A percentile compares a stretch with the other conserved stretches of the same genome.
Evolutionary conservation across 345 rosid species (phyloP).

Genomic region (Sonneratia caseolaris): DNA sequence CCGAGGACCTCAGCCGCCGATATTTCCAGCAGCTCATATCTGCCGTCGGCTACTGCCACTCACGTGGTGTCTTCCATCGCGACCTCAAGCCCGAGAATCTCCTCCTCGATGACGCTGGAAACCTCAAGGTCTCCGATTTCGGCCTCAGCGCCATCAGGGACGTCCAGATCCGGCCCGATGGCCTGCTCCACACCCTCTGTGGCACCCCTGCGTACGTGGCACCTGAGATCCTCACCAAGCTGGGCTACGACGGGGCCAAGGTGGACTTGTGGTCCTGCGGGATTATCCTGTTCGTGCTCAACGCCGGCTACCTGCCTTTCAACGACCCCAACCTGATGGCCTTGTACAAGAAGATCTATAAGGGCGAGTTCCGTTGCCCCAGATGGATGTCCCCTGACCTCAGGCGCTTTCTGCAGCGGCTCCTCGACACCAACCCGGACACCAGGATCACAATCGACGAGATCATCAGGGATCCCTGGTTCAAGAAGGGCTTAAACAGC

Average conservation of each 20-base stretch:
- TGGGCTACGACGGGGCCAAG: slow-evolving; percentile 85
- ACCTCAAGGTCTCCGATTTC: slow-evolving; percentile 73
- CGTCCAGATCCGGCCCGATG: slow-evolving; percentile 65
- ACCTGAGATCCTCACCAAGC: slow-evolving; percentile 72
- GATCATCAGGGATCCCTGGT: slow-evolving; percentile 77
- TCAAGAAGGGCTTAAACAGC: slow-evolving; percentile 37
- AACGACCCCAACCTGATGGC: slow-evolving; percentile 79
- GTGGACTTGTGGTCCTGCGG: slow-evolving; percentile 94
- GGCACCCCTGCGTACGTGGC: slow-evolving; percentile 99
- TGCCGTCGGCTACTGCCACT: slow-evolving; percentile 83
- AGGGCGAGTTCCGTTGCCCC: slow-evolving; percentile 72
- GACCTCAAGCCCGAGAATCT: slow-evolving; percentile 89
- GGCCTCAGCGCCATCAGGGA: slow-evolving; percentile 73
- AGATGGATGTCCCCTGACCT: slow-evolving; percentile 74
- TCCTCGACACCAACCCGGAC: slow-evolving; percentile 66
- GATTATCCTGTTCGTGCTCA: slow-evolving; percentile 61
- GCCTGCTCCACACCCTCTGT: slow-evolving; percentile 76
- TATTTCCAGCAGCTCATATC: slow-evolving; percentile 79
- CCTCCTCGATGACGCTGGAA: slow-evolving; percentile 62
- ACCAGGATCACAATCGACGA: slow-evolving; percentile 69
- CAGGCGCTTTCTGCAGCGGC: slow-evolving; percentile 57
- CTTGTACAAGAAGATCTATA: slow-evolving; percentile 78
- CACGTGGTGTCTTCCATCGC: slow-evolving; percentile 81
- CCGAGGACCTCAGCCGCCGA: slow-evolving; percentile 60
- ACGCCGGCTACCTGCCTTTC: slow-evolving; percentile 81